These are phyloP conservation scores for Termitomyces sp. DNA, from an alignment of 768 basidiomycete species.

Conservation along the genomic window DNA sequence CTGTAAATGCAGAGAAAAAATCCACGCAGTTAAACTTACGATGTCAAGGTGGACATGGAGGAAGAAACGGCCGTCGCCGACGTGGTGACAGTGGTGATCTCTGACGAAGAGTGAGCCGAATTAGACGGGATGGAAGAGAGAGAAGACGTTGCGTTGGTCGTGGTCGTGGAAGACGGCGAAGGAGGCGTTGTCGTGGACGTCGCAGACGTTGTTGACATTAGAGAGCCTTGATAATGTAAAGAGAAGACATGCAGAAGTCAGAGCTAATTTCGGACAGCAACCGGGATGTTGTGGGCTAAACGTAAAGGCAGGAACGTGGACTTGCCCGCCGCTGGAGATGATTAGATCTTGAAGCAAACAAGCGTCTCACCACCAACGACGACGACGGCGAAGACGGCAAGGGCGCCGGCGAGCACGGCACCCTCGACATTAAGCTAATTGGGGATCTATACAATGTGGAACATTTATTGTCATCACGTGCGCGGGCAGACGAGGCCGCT, in stretches of 20 bases:
- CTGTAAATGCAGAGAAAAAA: not conserved
- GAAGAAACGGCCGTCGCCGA: not conserved
- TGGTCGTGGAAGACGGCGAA: conserved; percentile 14
- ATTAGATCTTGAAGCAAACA: conserved; percentile 1
- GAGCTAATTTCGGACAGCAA: conserved; percentile 3
- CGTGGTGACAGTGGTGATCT: conserved; percentile 7
- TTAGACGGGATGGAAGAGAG: conserved; percentile 16
- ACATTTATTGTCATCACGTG: not conserved
- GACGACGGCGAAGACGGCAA: not conserved
- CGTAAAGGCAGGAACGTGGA: conserved; percentile 12
- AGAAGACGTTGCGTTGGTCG: conserved; percentile 15
- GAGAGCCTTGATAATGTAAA: conserved; percentile 8
- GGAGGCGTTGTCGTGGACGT: conserved; percentile 7
- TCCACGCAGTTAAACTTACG: not conserved
- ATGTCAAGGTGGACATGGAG: conserved; percentile 10
- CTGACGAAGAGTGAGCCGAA: conserved; percentile 12
- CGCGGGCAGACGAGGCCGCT: not conserved
- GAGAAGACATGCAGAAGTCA: conserved; percentile 13
- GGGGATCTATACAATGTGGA: not conserved
- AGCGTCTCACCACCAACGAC: not conserved
- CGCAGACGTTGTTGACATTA: conserved; percentile 13
- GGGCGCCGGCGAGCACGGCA: not conserved
- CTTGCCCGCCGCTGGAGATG: conserved; percentile 3
- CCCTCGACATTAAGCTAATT: not conserved
- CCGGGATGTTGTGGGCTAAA: not conserved